phyloP scores from a whole-genome alignment of 2,329 filamentous ascomycete genomes.

The Cercospora sp. region DNA sequence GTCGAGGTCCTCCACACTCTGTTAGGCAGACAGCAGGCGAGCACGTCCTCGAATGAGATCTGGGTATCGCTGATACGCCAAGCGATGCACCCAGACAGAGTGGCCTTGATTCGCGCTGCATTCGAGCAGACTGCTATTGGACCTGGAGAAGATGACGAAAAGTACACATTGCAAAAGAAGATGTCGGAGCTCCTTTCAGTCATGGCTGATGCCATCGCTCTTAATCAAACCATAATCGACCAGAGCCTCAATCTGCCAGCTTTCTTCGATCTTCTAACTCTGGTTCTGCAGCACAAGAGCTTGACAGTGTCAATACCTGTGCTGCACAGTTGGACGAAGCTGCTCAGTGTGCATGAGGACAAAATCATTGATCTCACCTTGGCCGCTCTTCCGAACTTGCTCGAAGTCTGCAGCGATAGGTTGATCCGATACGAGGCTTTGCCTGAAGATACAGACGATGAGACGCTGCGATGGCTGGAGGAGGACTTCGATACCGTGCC shows the following conservation, averaged over 20 bases:
- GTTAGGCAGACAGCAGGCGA: conserved; percentile 41
- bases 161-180: conserved; percentile 90
- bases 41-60: conserved; percentile 69
- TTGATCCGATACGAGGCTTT: conserved; percentile 85
- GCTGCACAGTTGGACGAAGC: conserved; percentile 82
- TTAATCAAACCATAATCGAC: conserved; percentile 64
- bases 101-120: conserved; percentile 35
- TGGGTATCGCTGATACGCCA: conserved; percentile 35
- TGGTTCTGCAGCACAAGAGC: conserved; percentile 80
- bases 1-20: conserved; percentile 41
- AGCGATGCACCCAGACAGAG: conserved; percentile 33
- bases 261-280: conserved; percentile 76
- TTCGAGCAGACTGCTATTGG: conserved; percentile 32
- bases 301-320: conserved; percentile 91
- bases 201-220: conserved; percentile 79
- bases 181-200: conserved; percentile 90
- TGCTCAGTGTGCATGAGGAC: conserved; percentile 72
- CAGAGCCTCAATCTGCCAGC: conserved; percentile 66
- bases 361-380: conserved; percentile 63
- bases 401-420: conserved; percentile 80
- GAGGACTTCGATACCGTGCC: conserved; percentile 95
- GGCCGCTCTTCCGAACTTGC: conserved; percentile 68
- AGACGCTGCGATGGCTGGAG: conserved; percentile 76
- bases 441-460: conserved; percentile 76
- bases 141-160: conserved; percentile 80